Evolutionary conservation across 2,329 filamentous ascomycete species (phyloP).

Genomic region (Hypoxylon sp.): DNA sequence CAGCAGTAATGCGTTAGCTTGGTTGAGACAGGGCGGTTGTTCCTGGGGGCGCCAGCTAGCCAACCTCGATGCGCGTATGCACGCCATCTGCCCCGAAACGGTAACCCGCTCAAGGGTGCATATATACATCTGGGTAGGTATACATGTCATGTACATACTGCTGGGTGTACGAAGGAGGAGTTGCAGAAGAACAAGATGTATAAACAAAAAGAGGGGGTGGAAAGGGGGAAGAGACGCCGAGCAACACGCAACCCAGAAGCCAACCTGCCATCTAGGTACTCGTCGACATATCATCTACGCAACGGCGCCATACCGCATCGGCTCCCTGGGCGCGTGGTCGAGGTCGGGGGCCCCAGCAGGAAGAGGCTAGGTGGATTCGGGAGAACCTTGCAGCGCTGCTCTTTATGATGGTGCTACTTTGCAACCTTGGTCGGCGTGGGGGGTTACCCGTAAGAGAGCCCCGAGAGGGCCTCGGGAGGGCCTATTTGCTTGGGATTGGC

Average conservation of each 20-base stretch:
- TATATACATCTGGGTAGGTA: too few species aligned
- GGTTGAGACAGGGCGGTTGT: constrained; percentile 15
- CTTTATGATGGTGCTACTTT: constrained; percentile 34
- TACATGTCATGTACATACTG: too few species aligned
- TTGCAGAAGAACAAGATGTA: not conserved
- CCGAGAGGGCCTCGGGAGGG: constrained; percentile 1
- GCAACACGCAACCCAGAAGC: constrained; percentile 27
- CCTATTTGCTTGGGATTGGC: constrained; percentile 30
- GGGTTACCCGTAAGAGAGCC: constrained; percentile 21
- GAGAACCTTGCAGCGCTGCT: constrained; percentile 40
- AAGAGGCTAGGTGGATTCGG: constrained; percentile 40
- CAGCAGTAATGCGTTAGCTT: constrained; percentile 20
- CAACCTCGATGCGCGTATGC: constrained; percentile 31
- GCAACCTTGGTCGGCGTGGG: constrained; percentile 40
- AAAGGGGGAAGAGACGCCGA: constrained; percentile 22
- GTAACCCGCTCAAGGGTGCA: constrained; percentile 39
- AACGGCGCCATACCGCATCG: constrained; percentile 23
- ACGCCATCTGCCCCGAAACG: constrained; percentile 39
- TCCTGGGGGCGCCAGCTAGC: constrained; percentile 31
- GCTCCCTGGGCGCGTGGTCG: constrained; percentile 33
- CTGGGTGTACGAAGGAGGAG: constrained; percentile 6
- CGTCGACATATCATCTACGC: constrained; percentile 36
- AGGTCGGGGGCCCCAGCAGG: constrained; percentile 19
- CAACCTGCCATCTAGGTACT: constrained; percentile 37
- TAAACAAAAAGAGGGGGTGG: constrained; percentile 10